These are phyloP conservation scores for Phaeosphaeriaceae sp. DNA, from an alignment of 2,329 filamentous ascomycete genomes.

Conservation along the genomic window DNA sequence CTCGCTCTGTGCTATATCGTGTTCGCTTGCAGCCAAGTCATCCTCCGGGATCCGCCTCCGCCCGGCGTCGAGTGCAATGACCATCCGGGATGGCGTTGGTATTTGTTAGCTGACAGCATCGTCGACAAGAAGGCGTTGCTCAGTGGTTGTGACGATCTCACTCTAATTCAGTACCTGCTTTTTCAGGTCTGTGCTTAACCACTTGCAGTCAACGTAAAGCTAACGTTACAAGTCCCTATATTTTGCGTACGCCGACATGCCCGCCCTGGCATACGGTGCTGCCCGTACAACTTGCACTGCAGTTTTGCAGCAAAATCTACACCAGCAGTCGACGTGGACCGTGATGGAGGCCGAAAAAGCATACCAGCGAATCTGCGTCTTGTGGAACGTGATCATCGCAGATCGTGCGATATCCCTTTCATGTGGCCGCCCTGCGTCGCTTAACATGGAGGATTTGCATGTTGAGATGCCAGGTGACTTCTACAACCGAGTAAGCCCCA, in stretches of 20 bases:
- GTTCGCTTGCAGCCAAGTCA: slow-evolving; percentile 32
- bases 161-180: slow-evolving; percentile 36
- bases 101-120: slow-evolving; percentile 34
- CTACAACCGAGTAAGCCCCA: slow-evolving; percentile 24
- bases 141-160: slow-evolving; percentile 27
- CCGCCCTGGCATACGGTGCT: slow-evolving; percentile 37
- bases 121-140: slow-evolving; percentile 32
- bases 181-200: slow-evolving; percentile 27
- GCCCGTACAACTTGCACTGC: slow-evolving; percentile 38
- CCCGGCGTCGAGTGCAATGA: slow-evolving; percentile 11
- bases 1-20: slow-evolving; percentile 40
- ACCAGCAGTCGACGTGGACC: slow-evolving; percentile 32
- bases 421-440: slow-evolving; percentile 38
- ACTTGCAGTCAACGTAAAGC: background rate
- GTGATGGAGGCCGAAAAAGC: slow-evolving; percentile 18
- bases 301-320: slow-evolving; percentile 36
- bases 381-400: slow-evolving; percentile 37
- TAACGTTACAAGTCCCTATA: slow-evolving; percentile 35
- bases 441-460: slow-evolving; percentile 37
- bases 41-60: slow-evolving; percentile 8
- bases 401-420: slow-evolving; percentile 40
- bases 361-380: slow-evolving; percentile 33
- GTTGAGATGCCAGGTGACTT: slow-evolving; percentile 30
- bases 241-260: slow-evolving; percentile 31
- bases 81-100: slow-evolving; percentile 40